Evolutionary conservation across 345 rosid species (phyloP).

Genomic region (Abelmoschus esculentus): DNA sequence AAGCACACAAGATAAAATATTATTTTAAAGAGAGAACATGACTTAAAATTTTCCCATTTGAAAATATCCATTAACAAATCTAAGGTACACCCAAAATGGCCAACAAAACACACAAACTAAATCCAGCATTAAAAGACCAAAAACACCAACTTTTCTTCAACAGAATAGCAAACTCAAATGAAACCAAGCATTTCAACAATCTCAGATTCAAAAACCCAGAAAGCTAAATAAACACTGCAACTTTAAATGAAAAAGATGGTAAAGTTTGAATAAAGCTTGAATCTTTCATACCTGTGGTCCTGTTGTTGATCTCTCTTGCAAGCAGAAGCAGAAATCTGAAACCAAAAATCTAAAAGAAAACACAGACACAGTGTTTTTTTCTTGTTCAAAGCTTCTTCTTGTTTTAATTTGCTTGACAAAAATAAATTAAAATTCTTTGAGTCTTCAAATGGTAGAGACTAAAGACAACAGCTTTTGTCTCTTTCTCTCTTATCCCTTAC

Average conservation of each 20-base stretch:
- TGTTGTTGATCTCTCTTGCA: slow-evolving; percentile 10
- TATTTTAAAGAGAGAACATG: not conserved
- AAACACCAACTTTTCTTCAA: slow-evolving; percentile 3
- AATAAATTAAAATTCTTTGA: slow-evolving; percentile 51
- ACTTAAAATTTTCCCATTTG: not conserved
- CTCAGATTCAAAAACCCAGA: slow-evolving; percentile 19
- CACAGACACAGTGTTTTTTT: slow-evolving; percentile 15
- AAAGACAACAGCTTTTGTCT: slow-evolving; percentile 17
- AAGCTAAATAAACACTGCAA: slow-evolving; percentile 1
- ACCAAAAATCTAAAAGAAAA: not conserved
- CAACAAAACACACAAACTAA: slow-evolving; percentile 8
- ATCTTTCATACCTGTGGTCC: slow-evolving; percentile 34
- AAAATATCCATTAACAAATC: not conserved
- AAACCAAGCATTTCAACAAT: slow-evolving; percentile 16
- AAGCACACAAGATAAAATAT: not conserved
- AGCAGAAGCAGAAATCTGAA: slow-evolving; percentile 1
- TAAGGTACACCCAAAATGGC: slow-evolving; percentile 9
- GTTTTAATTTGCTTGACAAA: not conserved
- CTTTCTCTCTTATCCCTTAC: slow-evolving; percentile 7
- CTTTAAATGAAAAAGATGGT: slow-evolving; percentile 1
- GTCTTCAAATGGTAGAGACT: slow-evolving; percentile 37
- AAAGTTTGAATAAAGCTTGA: slow-evolving; percentile 6
- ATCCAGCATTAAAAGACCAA: slow-evolving; percentile 17
- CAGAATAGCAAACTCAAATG: slow-evolving; percentile 11
- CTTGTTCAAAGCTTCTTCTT: not conserved